phyloP scores from a whole-genome alignment of 164 flowering plant species.

The Nelumbo lutea region DNA sequence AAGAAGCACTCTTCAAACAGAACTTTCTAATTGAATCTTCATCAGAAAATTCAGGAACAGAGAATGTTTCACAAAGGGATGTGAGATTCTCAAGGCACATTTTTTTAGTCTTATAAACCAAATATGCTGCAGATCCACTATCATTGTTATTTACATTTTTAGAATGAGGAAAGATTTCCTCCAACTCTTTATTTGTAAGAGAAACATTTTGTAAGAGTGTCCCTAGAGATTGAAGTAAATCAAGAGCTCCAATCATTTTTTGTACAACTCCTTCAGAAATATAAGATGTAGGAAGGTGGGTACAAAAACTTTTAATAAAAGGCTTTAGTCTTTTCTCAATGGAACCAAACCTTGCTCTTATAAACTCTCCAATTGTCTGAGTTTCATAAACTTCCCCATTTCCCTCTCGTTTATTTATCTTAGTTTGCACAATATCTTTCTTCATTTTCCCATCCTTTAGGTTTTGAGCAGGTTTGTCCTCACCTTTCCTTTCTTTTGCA shows the following conservation, averaged over 20 bases:
- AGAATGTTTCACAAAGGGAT: constrained; percentile 10
- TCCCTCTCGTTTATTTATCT: background rate
- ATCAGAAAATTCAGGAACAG: constrained; percentile 4
- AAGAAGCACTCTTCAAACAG: constrained; percentile 20
- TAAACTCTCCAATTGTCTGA: constrained; percentile 28
- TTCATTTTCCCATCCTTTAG: background rate
- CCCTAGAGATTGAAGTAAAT: constrained; percentile 18
- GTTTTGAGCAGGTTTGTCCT: background rate
- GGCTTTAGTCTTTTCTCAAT: background rate
- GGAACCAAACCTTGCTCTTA: constrained; percentile 12
- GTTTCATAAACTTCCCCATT: constrained; percentile 1
- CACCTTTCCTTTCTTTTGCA: background rate
- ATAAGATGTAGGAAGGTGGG: constrained; percentile 38
- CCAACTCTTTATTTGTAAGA: constrained; percentile 8
- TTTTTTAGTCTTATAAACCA: background rate
- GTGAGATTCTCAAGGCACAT: constrained; percentile 16
- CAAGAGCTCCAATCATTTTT: constrained; percentile 24
- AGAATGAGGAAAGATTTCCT: constrained; percentile 8
- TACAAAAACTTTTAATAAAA: constrained; percentile 21
- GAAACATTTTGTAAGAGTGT: constrained; percentile 9
- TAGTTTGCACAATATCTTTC: constrained; percentile 4
- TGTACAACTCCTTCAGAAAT: constrained; percentile 9
- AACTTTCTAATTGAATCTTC: constrained; percentile 8
- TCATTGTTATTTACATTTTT: background rate
- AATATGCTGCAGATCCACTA: background rate